Evolutionary conservation across 1,139 yeast species (phyloP).

Genomic region (Protomyces arabidopsidicola): DNA sequence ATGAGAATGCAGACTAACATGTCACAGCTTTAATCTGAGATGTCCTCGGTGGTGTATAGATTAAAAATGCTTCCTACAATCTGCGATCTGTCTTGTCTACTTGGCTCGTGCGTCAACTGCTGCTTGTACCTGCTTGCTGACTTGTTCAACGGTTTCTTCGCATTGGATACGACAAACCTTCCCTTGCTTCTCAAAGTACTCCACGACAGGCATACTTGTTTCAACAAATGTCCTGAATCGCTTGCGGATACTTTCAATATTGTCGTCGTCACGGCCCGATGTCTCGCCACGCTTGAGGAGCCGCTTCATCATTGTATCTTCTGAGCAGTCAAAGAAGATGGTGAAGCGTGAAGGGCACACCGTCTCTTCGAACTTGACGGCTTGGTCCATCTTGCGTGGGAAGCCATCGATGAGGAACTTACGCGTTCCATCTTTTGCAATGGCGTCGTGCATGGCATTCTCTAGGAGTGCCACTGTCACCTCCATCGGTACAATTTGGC

Average conservation of each 20-base stretch:
- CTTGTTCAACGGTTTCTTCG: constrained; percentile 73
- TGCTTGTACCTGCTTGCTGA: constrained; percentile 62
- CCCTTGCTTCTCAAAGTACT: constrained; percentile 67
- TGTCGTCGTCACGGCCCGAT: constrained; percentile 90
- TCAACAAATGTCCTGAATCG: constrained; percentile 81
- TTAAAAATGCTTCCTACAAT: neutral
- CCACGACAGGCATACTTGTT: constrained; percentile 92
- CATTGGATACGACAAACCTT: constrained; percentile 77
- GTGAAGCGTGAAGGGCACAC: constrained; percentile 61
- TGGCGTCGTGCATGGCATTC: constrained; percentile 64
- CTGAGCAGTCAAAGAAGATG: constrained; percentile 91
- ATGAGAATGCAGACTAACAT: constrained; percentile 16
- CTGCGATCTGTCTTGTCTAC: neutral
- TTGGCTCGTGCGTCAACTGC: constrained; percentile 48
- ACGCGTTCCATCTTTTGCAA: constrained; percentile 49
- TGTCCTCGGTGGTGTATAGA: neutral
- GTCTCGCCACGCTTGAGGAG: constrained; percentile 89
- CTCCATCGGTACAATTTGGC: constrained; percentile 91
- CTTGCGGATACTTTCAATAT: constrained; percentile 81
- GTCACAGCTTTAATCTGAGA: neutral
- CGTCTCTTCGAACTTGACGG: constrained; percentile 76
- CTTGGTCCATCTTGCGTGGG: constrained; percentile 98
- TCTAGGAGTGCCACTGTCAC: constrained; percentile 79
- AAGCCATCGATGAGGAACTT: constrained; percentile 87
- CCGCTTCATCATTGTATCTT: constrained; percentile 76